These are phyloP conservation scores for Kodamaea kaohsiungensis DNA, from an alignment of 805 yeast species.

Conservation along the genomic window DNA sequence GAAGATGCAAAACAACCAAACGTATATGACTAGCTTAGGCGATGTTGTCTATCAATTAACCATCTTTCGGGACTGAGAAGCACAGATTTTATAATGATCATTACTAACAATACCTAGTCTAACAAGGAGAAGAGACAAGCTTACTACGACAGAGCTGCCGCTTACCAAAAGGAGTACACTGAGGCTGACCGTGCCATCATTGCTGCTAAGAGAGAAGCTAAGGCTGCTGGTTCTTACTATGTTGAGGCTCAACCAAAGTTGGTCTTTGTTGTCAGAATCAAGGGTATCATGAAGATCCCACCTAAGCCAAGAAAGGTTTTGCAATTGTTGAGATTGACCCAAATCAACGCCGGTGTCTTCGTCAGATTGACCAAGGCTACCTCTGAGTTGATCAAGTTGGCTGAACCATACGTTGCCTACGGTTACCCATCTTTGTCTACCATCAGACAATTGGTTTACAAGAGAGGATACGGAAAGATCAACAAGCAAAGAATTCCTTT, in stretches of 20 bases:
- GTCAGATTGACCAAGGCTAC: conserved; percentile 97
- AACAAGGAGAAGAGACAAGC: conserved; percentile 58
- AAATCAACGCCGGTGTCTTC: conserved; percentile 93
- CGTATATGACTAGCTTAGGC: conserved; percentile 67
- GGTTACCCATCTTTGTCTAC: conserved; percentile 96
- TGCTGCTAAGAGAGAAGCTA: conserved; percentile 89
- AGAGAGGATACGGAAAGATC: conserved; percentile 97
- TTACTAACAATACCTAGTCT: conserved; percentile 43
- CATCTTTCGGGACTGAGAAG: conserved; percentile 84
- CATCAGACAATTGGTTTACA: conserved; percentile 90
- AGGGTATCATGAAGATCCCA: conserved; percentile 98
- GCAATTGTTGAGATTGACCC: conserved; percentile 89
- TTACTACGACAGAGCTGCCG: conserved; percentile 92
- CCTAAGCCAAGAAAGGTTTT: conserved; percentile 99
- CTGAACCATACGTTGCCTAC: conserved; percentile 95
- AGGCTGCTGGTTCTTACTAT: conserved; percentile 91
- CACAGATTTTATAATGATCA: conserved; percentile 6
- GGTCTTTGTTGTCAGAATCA: conserved; percentile 95
- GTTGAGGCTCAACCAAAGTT: conserved; percentile 94
- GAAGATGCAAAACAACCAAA: conserved; percentile 53
- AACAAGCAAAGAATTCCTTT: conserved; percentile 94
- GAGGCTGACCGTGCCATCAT: conserved; percentile 87
- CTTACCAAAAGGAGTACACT: conserved; percentile 92
- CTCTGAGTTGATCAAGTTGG: conserved; percentile 85
- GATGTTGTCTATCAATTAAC: conserved; percentile 74